Conservation (phyloP, 495 filamentous ascomycete genomes). For the Cercophora newfieldiana region DNA sequence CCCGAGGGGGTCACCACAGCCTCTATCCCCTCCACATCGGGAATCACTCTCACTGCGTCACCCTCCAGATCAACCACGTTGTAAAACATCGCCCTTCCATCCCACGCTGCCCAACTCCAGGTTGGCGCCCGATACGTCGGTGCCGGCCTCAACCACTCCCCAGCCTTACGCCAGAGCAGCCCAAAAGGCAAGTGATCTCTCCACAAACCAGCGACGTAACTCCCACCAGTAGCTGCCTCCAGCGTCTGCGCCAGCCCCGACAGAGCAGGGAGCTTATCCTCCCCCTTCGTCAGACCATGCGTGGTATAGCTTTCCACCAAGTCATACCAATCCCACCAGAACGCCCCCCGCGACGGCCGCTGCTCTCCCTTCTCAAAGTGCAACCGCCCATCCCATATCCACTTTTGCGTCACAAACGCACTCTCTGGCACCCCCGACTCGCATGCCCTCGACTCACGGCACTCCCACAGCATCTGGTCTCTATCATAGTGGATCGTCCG, state of each 20-base stretch:
- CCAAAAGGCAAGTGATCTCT: constrained; percentile 1
- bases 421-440: constrained; percentile 5
- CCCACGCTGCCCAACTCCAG: constrained; percentile 9
- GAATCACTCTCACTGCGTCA: neutral
- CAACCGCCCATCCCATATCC: constrained; percentile 5
- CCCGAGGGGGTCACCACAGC: neutral
- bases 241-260: constrained; percentile 7
- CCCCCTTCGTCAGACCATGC: constrained; percentile 5
- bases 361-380: neutral
- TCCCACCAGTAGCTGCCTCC: neutral
- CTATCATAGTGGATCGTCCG: constrained; percentile 5
- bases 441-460: neutral
- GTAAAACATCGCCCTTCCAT: neutral
- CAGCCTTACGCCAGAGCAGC: neutral
- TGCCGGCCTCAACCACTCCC: neutral
- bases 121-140: neutral
- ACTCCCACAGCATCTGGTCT: constrained; percentile 12
- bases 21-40: neutral
- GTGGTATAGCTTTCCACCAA: constrained; percentile 4
- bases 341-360: neutral
- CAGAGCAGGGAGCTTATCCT: constrained; percentile 9
- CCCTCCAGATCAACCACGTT: constrained; percentile 1
- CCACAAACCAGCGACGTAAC: constrained; percentile 1
- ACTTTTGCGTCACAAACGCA: neutral
- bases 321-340: constrained; percentile 13